A percentile compares a stretch with the other conserved stretches of the same genome.
These are phyloP conservation scores for cucumber (Cucumis sativus) DNA, from an alignment of 306 rosid genomes.

Conservation along the genomic window Cucumber_9930_V3 NC_026660.2:16962001-16962500, in stretches of 20 bases:
- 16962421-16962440: background rate
- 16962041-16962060: constrained; percentile 70
- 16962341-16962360: background rate
- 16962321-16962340: background rate
- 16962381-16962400: background rate
- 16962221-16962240: too few relatives aligned
- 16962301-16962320: background rate
- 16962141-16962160: constrained; percentile 68
- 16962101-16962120: constrained; percentile 89
- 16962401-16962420: background rate
- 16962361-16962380: background rate
- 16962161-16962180: constrained; percentile 56
- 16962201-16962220: constrained; percentile 32
- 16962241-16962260: too few relatives aligned
- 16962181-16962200: constrained; percentile 83
- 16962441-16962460: background rate
- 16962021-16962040: constrained; percentile 50
- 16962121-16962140: constrained; percentile 91
- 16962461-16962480: background rate
- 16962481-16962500: background rate
- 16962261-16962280: too few relatives aligned
- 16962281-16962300: background rate
- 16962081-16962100: constrained; percentile 73
- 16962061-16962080: constrained; percentile 93
- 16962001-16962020: constrained; percentile 82